Evolutionary conservation across 2,329 filamentous ascomycete genomes (phyloP), one percentile per base, ranked within the genome.

Genomic region (Colletotrichum sp.): DNA sequence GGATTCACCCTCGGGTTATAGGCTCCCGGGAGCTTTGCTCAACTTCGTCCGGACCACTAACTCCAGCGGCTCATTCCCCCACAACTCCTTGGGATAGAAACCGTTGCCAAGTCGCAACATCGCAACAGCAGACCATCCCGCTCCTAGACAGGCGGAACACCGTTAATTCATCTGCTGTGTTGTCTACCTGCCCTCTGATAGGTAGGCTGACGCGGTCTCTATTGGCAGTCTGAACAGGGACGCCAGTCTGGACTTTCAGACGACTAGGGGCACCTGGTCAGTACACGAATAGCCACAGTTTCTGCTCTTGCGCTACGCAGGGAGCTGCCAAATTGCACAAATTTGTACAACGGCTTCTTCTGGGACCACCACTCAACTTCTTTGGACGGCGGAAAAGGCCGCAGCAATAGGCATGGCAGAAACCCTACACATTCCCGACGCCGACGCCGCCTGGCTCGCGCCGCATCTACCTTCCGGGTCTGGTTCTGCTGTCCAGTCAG

Each of bases 361-460:
- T 59, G n/a, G 57, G 16, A 49, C 30, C 24, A 28, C 59, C 49
- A 36, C 62, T 66, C 18, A 49, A 44, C 49, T 44, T 62, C 74
- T 69, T n/a, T 21, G 26, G 62, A 21, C 59, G 32, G 18, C 64
- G 44, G 28, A 57, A 69, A 49, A 28, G 34, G 26, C 24, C 21
- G 60, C 34, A 32, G 59, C 34, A 21, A 64, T 71, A 44, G 68
- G 36, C 77, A 82, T 82, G 81, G 79, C 79, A 49, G 81, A 83
- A 59, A 18, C 68, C 21, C 66, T 78, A 5, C 72, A 69, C 16
- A 69, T 79, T 59, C 79, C 82, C 6, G 77, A 78, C 13, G 71
- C 74, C 21, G 81, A 81, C 67, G 81, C 80, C 7, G 68, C 78
- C 62, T 80, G 78, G 57, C 79, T 85, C 55, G 81, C 81, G 77